Base-by-base conservation (phyloP, 495 filamentous ascomycete genomes). In the Jackrogersella minutella region DNA sequence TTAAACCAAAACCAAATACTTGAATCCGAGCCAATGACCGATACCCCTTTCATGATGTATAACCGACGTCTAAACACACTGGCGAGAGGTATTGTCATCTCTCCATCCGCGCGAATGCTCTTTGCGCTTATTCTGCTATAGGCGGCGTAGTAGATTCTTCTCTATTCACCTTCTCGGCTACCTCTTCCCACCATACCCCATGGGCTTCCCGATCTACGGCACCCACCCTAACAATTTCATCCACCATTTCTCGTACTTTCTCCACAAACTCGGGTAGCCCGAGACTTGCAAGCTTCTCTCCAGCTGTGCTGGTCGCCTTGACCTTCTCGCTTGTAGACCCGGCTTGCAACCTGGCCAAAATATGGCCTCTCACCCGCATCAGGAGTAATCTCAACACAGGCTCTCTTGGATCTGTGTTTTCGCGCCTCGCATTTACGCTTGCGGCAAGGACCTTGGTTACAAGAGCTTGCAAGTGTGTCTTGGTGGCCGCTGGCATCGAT, bases 221-320 rank as follows among this genome's bases (percentile, higher is more conserved):
- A 9, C 89, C 87, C 21, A 97, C 87, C 71, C 85, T 87, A 58
- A 84, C 83, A 65, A 96, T 74, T 77, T 90, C 88, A 11, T 97
- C 93, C 11, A 93, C 90, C 64, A 97, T 84, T 30, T 88, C 86
- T 5, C 90, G 88, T n/a, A 98, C 87, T 71, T 87, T 88, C 46
- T 80, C 86, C n/a, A 94, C 89, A 77, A 96, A 97, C 77, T 99
- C 95, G 0, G 89, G 87, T 77, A 98, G 83, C 0, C 95, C 96
- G 36, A 89, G 84, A 1, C 85, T 83, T 1, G 91, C 90, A 13
- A 99, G 81, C 44, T 88, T 90, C 76, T 98, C 93, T 21, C 87
- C 90, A 3, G 93, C 94, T 0, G 87, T 91, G 50, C 86, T 91
- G 1, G 90, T 91, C n/a, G 88, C 87, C 63, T 86, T 85, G 13